A percentile compares a stretch with the other conserved stretches of the same genome.
Evolutionary conservation across 805 yeast species (phyloP).

Genomic region (Scheffersomyces coipomensis): DNA sequence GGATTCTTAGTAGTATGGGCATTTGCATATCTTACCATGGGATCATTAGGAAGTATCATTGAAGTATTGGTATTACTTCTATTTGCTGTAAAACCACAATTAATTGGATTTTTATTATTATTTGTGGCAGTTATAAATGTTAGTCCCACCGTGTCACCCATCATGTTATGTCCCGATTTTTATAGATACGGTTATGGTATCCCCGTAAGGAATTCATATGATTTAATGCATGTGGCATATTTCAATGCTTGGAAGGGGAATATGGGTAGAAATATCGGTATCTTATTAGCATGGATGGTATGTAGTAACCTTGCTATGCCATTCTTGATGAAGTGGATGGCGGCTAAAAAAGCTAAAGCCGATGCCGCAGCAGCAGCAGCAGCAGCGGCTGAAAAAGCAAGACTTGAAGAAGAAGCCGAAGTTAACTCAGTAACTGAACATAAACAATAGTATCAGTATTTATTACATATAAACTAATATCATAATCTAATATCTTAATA

Average conservation of each 20-base stretch:
- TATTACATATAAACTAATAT: background rate
- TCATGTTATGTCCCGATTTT: slow-evolving; percentile 22
- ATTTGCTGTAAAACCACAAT: slow-evolving; percentile 20
- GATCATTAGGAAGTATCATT: slow-evolving; percentile 29
- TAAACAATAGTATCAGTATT: background rate
- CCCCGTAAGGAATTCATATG: slow-evolving; percentile 26
- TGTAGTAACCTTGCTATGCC: slow-evolving; percentile 24
- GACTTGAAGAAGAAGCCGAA: background rate
- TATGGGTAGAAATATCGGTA: slow-evolving; percentile 30
- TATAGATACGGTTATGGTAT: slow-evolving; percentile 29
- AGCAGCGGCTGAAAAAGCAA: slow-evolving; percentile 7
- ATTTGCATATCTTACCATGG: slow-evolving; percentile 26
- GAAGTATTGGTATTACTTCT: slow-evolving; percentile 23
- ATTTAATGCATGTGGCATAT: slow-evolving; percentile 28
- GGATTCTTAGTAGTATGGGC: slow-evolving; percentile 35
- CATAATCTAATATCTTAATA: too few species aligned
- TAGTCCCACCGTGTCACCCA: slow-evolving; percentile 30
- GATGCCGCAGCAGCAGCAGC: slow-evolving; percentile 7
- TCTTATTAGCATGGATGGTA: slow-evolving; percentile 30
- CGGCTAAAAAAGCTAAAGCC: slow-evolving; percentile 11
- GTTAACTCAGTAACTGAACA: background rate
- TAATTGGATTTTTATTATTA: slow-evolving; percentile 27
- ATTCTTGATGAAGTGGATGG: slow-evolving; percentile 21
- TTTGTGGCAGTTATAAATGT: slow-evolving; percentile 26
- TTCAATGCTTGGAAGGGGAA: slow-evolving; percentile 33